Base-by-base conservation (phyloP, 257 asterid species). In the Lycium ferocissimum region DNA sequence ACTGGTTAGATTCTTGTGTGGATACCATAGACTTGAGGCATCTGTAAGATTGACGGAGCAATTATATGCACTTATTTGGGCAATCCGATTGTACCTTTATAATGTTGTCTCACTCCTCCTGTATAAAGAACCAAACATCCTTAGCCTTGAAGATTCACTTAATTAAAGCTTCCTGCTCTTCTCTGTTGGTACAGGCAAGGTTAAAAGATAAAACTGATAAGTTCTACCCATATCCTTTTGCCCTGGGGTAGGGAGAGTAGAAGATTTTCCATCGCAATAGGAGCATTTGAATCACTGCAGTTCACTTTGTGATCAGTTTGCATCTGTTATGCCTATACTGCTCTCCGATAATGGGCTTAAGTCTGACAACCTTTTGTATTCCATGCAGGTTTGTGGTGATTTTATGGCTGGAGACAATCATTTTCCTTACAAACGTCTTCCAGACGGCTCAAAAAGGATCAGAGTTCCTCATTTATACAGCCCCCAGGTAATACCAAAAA, bases 381-480 rank as follows among this genome's bases (percentile, higher is more conserved):
- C 63, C 85, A 62, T 83, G 78, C 92, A 97, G 99, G 95, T 94
- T 57, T 80, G 79, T 61, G 47, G 79, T 80, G 90, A 89, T 62
- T 67, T 56, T 84, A 85, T 88, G 59, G 84, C 86, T 17, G 84
- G 66, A 4, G 95, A 90, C 75, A 80, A 84, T 79, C 90, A 85
- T 20, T 85, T 86, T 81, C 92, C 95, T 1, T 87, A 84, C 82
- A 95, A 95, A 87, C 98, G 98, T 51, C 80, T 95, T 56, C 98
- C 98, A 6, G 99, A 97, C 90, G 99, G 99, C 72, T 97, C 99
- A 58, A 97, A 97, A 88, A 92, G 99, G 85, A 90, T 97, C 56
- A 92, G 91, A 38, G 88, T 92, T 45, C 98, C 95, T 26, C 91
- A 72, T 58, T 89, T 87, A 14, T 87, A 84, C 90, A 90, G 89